Evolutionary conservation across 768 basidiomycete genomes (phyloP).

Genomic region (Boletus tomentosulus): DNA sequence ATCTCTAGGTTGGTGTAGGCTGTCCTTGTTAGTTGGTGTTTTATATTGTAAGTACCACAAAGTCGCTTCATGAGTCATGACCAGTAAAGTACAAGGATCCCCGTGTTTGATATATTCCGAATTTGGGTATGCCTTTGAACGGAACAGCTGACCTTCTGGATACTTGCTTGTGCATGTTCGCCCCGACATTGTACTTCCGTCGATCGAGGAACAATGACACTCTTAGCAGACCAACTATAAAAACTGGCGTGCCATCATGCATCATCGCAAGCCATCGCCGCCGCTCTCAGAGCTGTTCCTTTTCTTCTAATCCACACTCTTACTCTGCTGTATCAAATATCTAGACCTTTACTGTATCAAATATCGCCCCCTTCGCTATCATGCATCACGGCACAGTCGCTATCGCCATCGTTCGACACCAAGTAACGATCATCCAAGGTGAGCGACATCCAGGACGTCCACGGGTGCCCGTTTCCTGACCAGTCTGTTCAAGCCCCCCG

Average conservation of each 20-base stretch:
- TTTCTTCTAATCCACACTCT: constrained; percentile 1
- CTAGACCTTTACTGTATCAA: constrained; percentile 14
- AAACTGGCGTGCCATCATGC: background rate
- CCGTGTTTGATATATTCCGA: no score
- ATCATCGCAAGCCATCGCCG: background rate
- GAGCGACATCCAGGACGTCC: constrained; percentile 3
- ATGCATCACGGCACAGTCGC: constrained; percentile 59
- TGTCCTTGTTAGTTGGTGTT: background rate
- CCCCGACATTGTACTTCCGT: background rate
- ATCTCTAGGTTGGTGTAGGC: background rate
- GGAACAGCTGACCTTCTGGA: no score
- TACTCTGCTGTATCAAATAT: constrained; percentile 25
- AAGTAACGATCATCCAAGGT: constrained; percentile 70
- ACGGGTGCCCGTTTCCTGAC: constrained; percentile 2
- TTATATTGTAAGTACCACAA: no score
- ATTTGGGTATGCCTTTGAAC: no score
- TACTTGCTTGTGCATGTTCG: no score
- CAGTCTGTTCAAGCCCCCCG: constrained; percentile 44
- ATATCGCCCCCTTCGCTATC: constrained; percentile 22
- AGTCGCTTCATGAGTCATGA: no score
- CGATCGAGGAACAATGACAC: background rate
- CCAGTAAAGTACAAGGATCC: no score
- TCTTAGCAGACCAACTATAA: background rate
- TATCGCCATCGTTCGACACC: constrained; percentile 63
- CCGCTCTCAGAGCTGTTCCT: background rate